Conservation (phyloP, 1,139 yeast species). For the Debaryomycetaceae sp. region DNA sequence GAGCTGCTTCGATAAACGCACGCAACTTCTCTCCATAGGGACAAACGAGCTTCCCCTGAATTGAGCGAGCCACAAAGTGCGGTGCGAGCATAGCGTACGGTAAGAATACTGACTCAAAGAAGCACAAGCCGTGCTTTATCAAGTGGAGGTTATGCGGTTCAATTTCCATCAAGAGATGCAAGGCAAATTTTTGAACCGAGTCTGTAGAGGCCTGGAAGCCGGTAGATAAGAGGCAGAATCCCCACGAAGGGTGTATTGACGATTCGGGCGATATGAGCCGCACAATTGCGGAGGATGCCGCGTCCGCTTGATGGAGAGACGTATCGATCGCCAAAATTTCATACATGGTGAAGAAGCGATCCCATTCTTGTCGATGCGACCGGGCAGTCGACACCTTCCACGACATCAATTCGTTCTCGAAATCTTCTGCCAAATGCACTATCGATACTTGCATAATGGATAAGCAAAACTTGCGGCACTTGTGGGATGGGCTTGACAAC, state of each 20-base stretch:
- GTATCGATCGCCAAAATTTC: conserved; percentile 82
- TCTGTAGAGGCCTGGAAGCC: conserved; percentile 77
- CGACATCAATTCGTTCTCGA: conserved; percentile 31
- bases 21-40: conserved; percentile 46
- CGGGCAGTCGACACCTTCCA: conserved; percentile 31
- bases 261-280: conserved; percentile 41
- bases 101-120: conserved; percentile 42
- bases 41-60: conserved; percentile 28
- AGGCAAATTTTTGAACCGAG: conserved; percentile 58
- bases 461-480: conserved; percentile 60
- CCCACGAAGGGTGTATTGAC: conserved; percentile 60
- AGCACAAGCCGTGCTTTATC: conserved; percentile 33
- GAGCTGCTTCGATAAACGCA: conserved; percentile 35
- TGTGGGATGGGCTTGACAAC: conserved; percentile 48
- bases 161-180: conserved; percentile 46
- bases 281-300: conserved; percentile 58
- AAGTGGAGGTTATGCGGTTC: conserved; percentile 39
- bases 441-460: conserved; percentile 58
- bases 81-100: conserved; percentile 59
- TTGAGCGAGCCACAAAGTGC: conserved; percentile 36
- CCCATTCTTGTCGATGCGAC: conserved; percentile 48
- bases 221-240: conserved; percentile 57
- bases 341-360: conserved; percentile 57
- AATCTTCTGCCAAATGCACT: conserved; percentile 26
- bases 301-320: conserved; percentile 77